Evolutionary conservation across 2,329 filamentous ascomycete species (phyloP), one percentile per base, ranked within the genome.

Genomic region (Fusarium haematococcum): DNA sequence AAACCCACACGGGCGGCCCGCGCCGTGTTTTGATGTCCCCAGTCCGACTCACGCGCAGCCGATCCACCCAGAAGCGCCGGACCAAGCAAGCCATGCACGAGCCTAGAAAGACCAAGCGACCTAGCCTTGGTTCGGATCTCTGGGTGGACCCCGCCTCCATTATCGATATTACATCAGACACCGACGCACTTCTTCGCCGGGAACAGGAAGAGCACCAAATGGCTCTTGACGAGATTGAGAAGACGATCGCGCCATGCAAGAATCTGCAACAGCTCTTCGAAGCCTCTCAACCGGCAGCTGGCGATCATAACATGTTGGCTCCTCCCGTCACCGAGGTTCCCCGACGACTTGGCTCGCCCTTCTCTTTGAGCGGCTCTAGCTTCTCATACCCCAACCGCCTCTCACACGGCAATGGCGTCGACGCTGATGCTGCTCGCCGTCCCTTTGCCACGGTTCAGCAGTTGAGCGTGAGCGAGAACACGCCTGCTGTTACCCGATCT

Each of bases 301-400:
- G 52, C 43, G 65, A 66, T 33, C 68, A 67, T 18, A 45, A 72
- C 9, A 62, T 68, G 14, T 59, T 81, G 32, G 74, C 81, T 37
- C 73, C 78, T 75, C 81, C 84, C 8, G 78, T 80, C 1, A 80
- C 79, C 3, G 72, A 74, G 43, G 82, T 82, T 2, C 86, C 86
- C 45, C 83, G 85, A 16, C 86, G 89, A 8, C 84, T 92, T 5
- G 89, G 90, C 33, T 92, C 90, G 6, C 90, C 90, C 0, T 92
- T 92, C 71, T 83, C 85, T 9, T 84, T 84, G 37, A 79, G 84
- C 11, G 84, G 80, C 65, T 84, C 87, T 14, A 90, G 88, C 79
- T 86, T 90, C 76, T 91, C 90, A 54, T 90, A 91, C 71, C 90
- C 91, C n/a, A 89, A 88, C 67, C 86, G 90, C 45, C 79, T 88